Evolutionary conservation across 306 rosid genomes (phyloP), one percentile per base, ranked within the genome.

Genomic region (Rubus parviflorus): DNA sequence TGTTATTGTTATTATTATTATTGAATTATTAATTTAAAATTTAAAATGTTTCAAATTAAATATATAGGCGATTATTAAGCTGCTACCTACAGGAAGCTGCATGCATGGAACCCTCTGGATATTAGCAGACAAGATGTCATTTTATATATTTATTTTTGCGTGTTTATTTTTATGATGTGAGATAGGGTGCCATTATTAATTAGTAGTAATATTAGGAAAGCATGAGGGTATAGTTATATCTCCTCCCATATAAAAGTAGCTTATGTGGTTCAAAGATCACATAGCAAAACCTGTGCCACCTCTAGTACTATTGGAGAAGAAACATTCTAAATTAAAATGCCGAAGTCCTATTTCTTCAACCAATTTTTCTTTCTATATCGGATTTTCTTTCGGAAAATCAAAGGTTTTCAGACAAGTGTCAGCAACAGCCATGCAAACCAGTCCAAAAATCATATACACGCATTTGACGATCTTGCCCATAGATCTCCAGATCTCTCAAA

Each of bases 351-450:
- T 72, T 81, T 81, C 89, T 80, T 90, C 76, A 85, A 83, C 47
- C 80, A 92, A 3, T 81, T 87, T 23, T 67, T 85, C 75, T 86
- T 87, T 79, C 83, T 93, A 83, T 79, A 83, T 75, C 82, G 86
- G 64, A 79, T 85, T 69, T 83, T 94, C 60, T 81, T 82, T 11
- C 83, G 81, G 74, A 93, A 86, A 47, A 80, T 75, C 38, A 83
- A 61, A 58, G 74, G 75, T 35, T 73, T 90, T 49, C 87, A 67
- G 1, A 82, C 81, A 77, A 81, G 63, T 62, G 15, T 78, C 1
- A 89, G 75, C 85, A 73, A 64, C 61, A 71, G 64, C 73, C 79
- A 73, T 30, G 60, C 83, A 25, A 61, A 81, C 76, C 81, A 74
- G 16, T 57, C 62, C 9, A 86, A 75, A 43, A 77, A 65, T 72